These are phyloP conservation scores for Hypocreales sp. DNA, from an alignment of 2,329 filamentous ascomycete species.

Conservation along the genomic window DNA sequence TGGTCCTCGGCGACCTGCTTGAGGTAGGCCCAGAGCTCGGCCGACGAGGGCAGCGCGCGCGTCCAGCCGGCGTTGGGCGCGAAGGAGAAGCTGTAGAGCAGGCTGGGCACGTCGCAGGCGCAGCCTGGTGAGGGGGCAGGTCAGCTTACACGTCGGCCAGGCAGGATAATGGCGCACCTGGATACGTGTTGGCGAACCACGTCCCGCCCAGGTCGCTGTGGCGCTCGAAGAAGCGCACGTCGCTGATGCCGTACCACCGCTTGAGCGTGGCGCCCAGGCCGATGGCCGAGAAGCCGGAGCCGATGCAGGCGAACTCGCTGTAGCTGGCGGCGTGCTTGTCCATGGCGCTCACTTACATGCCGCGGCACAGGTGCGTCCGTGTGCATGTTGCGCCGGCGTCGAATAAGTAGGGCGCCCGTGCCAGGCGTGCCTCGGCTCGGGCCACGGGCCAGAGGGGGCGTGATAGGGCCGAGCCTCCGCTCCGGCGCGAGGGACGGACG, in stretches of 20 bases:
- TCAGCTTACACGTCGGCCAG: background rate
- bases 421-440: too few relatives aligned
- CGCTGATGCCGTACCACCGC: slow-evolving; percentile 38
- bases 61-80: slow-evolving; percentile 45
- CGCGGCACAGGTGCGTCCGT: too few relatives aligned
- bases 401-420: too few relatives aligned
- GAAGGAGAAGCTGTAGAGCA: slow-evolving; percentile 47
- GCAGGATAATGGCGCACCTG: slow-evolving; percentile 17
- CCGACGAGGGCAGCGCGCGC: slow-evolving; percentile 35
- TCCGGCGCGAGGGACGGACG: too few relatives aligned
- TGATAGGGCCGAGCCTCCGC: too few relatives aligned
- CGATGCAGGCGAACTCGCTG: slow-evolving; percentile 31
- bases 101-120: slow-evolving; percentile 42
- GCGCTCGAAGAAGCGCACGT: slow-evolving; percentile 45
- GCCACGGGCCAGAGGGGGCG: too few relatives aligned
- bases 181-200: slow-evolving; percentile 49
- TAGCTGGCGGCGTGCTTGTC: slow-evolving; percentile 7
- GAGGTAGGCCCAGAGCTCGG: slow-evolving; percentile 43
- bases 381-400: too few relatives aligned
- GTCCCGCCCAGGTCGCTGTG: slow-evolving; percentile 44
- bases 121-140: slow-evolving; percentile 8
- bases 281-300: slow-evolving; percentile 46
- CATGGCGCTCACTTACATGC: too few relatives aligned
- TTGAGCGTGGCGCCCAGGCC: slow-evolving; percentile 44
- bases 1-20: slow-evolving; percentile 31